These are phyloP conservation scores for Gaeumannomyces tritici DNA, from an alignment of 2,329 filamentous ascomycete genomes.

Conservation along the genomic window DNA sequence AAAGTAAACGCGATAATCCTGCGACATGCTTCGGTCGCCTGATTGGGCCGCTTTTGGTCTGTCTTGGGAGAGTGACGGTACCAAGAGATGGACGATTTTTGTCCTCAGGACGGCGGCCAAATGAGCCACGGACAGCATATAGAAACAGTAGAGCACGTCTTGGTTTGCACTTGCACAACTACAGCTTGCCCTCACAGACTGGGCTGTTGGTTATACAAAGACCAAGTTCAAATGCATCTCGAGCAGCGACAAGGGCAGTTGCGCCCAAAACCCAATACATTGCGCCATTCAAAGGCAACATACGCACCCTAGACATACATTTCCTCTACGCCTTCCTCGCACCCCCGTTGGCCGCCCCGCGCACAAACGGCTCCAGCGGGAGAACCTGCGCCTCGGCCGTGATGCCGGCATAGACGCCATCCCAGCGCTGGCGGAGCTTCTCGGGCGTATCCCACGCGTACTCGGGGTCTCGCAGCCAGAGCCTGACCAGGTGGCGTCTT, in stretches of 20 bases:
- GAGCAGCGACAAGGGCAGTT: not conserved
- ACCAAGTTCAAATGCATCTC: no score
- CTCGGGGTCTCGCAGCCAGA: slow-evolving; percentile 41
- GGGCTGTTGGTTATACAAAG: no score
- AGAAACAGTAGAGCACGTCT: no score
- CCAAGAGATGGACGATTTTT: no score
- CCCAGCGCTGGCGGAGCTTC: slow-evolving; percentile 36
- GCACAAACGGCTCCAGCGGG: slow-evolving; percentile 43
- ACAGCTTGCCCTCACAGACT: no score
- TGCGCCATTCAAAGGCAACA: not conserved
- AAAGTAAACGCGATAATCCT: no score
- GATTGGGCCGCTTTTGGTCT: no score
- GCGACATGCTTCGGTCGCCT: no score
- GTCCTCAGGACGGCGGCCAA: no score
- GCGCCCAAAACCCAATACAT: not conserved
- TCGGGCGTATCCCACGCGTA: slow-evolving; percentile 37
- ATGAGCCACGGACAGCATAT: no score
- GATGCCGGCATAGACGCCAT: slow-evolving; percentile 41
- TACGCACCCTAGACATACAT: not conserved
- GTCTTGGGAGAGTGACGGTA: no score
- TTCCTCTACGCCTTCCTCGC: not conserved
- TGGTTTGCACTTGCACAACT: no score
- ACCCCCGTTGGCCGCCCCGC: slow-evolving; percentile 24
- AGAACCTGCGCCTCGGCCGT: slow-evolving; percentile 42
- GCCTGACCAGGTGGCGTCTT: slow-evolving; percentile 37